These are phyloP conservation scores for Yamadazyma conglobata DNA, from an alignment of 1,139 yeast species.

Conservation along the genomic window DNA sequence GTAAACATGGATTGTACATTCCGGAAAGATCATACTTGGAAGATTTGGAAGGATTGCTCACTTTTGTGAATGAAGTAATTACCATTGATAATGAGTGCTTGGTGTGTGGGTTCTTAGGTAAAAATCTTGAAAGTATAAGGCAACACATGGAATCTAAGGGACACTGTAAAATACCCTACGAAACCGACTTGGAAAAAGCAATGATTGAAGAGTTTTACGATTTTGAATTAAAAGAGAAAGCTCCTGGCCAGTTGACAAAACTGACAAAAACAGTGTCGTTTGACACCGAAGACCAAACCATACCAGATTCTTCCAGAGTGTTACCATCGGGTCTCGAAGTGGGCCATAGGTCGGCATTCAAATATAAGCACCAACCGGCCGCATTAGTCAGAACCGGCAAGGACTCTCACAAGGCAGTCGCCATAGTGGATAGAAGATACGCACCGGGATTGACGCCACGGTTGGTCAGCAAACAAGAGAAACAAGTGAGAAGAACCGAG, in stretches of 20 bases:
- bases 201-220: constrained; percentile 42
- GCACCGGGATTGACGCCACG: constrained; percentile 36
- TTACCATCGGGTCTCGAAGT: constrained; percentile 49
- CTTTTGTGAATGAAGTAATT: constrained; percentile 41
- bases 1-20: constrained; percentile 47
- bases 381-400: constrained; percentile 12
- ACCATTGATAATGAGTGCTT: constrained; percentile 47
- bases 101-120: constrained; percentile 53
- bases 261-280: constrained; percentile 12
- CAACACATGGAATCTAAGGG: constrained; percentile 53
- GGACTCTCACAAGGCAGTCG: constrained; percentile 34
- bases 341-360: constrained; percentile 47
- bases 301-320: constrained; percentile 6
- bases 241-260: too few relatives aligned
- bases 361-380: constrained; percentile 35
- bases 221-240: constrained; percentile 24
- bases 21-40: constrained; percentile 44
- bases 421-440: constrained; percentile 37
- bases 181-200: constrained; percentile 41
- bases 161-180: constrained; percentile 54
- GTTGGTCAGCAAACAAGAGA: constrained; percentile 35
- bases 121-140: constrained; percentile 45
- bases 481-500: constrained; percentile 25
- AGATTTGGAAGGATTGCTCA: constrained; percentile 44
- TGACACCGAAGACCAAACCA: constrained; percentile 6